Evolutionary conservation across 2,329 filamentous ascomycete genomes (phyloP).

Genomic region (Pseudohalonectria lignicola): DNA sequence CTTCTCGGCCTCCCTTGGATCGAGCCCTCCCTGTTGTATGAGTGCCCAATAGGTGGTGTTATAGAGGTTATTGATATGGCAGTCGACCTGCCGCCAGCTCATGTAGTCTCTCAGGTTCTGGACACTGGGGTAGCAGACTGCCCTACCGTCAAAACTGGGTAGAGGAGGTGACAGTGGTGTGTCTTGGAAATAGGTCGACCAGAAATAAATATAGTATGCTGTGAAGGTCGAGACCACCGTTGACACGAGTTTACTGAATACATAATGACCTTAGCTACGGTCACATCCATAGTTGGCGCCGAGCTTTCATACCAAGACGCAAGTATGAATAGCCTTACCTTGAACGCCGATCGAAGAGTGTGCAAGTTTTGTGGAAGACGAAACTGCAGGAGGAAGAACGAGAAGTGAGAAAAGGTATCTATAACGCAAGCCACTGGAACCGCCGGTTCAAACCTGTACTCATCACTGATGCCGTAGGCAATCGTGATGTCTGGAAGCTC

Average conservation of each 20-base stretch:
- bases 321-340: too few relatives aligned
- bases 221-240: constrained; percentile 92
- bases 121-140: constrained; percentile 77
- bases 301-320: too few relatives aligned
- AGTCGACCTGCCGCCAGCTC: constrained; percentile 95
- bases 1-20: constrained; percentile 62
- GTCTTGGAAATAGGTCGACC: constrained; percentile 67
- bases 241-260: constrained; percentile 69
- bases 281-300: too few relatives aligned
- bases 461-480: constrained; percentile 89
- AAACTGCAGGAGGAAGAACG: constrained; percentile 47
- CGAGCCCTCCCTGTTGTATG: constrained; percentile 57
- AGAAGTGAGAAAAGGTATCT: not conserved
- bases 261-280: too few relatives aligned
- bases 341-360: constrained; percentile 74
- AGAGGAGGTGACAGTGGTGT: constrained; percentile 59
- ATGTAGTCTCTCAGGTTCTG: constrained; percentile 86
- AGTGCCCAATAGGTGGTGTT: constrained; percentile 95
- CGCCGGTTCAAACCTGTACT: constrained; percentile 83
- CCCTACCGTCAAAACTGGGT: constrained; percentile 86
- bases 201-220: constrained; percentile 75
- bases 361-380: constrained; percentile 72
- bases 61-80: constrained; percentile 99
- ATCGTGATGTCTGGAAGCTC: constrained; percentile 78
- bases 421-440: not conserved